Conservation (phyloP, 2,329 filamentous ascomycete genomes). For the Colletotrichum sp. region DNA sequence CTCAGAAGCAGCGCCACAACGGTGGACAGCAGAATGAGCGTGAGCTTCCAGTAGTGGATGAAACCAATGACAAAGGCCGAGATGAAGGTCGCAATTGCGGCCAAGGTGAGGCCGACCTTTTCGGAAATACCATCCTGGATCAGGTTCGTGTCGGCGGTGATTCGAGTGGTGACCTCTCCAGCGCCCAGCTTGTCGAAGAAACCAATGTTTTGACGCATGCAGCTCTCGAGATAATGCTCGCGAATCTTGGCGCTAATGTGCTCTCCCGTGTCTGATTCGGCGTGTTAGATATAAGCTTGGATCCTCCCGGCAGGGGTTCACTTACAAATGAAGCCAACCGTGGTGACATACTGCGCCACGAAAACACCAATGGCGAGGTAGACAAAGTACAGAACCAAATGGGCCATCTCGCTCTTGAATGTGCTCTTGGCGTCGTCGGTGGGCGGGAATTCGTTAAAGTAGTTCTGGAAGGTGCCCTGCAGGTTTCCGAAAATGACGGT, state of each 20-base stretch:
- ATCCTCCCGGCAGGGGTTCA: not conserved
- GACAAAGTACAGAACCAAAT: conserved; percentile 80
- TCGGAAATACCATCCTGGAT: conserved; percentile 94
- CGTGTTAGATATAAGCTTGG: not conserved
- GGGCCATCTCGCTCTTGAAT: conserved; percentile 66
- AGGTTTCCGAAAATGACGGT: conserved; percentile 82
- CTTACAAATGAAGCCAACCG: conserved; percentile 81
- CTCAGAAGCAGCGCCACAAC: conserved; percentile 79
- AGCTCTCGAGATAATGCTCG: conserved; percentile 82
- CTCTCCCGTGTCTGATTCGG: conserved; percentile 67
- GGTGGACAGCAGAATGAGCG: conserved; percentile 83
- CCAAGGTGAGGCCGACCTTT: conserved; percentile 80
- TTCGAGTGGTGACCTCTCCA: conserved; percentile 92
- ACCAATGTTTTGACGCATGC: conserved; percentile 86
- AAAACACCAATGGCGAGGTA: conserved; percentile 87
- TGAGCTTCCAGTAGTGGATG: conserved; percentile 90
- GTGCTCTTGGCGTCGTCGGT: conserved; percentile 46
- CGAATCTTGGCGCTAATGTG: conserved; percentile 81
- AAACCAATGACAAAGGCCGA: conserved; percentile 92
- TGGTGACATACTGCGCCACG: conserved; percentile 76
- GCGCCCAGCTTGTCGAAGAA: conserved; percentile 94
- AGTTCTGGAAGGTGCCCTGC: conserved; percentile 72
- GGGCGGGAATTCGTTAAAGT: conserved; percentile 44
- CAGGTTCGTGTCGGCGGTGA: conserved; percentile 91
- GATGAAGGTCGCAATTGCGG: conserved; percentile 81